Percentiles rank a stretch among this genome's conserved stretches.
These are phyloP conservation scores for Bauhinia variegata DNA, from an alignment of 306 rosid species.

Conservation along the genomic window DNA sequence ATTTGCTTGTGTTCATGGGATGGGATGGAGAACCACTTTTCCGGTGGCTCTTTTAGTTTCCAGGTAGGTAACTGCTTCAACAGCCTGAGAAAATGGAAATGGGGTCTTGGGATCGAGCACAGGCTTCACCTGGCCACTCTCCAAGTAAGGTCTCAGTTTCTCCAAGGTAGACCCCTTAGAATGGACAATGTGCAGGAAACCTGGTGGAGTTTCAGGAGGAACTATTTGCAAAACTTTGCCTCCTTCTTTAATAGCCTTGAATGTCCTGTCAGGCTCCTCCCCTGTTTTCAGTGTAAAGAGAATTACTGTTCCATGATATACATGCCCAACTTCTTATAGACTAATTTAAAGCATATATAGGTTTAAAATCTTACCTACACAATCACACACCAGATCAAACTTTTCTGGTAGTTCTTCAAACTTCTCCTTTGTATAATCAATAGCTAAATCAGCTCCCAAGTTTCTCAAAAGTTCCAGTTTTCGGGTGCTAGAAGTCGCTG, in stretches of 20 bases:
- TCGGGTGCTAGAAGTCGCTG: conserved; percentile 65
- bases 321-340: not conserved
- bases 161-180: conserved; percentile 57
- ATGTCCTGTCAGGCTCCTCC: conserved; percentile 45
- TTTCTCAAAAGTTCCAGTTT: conserved; percentile 58
- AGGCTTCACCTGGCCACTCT: conserved; percentile 74
- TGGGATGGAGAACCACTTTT: conserved; percentile 63
- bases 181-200: conserved; percentile 32
- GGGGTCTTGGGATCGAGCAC: conserved; percentile 67
- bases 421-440: conserved; percentile 68
- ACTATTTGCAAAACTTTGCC: conserved; percentile 63
- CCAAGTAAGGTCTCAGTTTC: conserved; percentile 61
- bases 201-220: conserved; percentile 43
- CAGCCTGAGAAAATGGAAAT: conserved; percentile 56
- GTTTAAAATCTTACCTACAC: conserved; percentile 55
- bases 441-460: conserved; percentile 63
- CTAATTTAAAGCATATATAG: not conserved
- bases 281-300: conserved; percentile 38
- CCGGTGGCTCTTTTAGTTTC: conserved; percentile 64
- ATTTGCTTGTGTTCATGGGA: conserved; percentile 45
- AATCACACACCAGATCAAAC: conserved; percentile 67
- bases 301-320: not conserved
- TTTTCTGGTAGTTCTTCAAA: conserved; percentile 61
- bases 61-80: conserved; percentile 61
- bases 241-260: conserved; percentile 67